Evolutionary conservation across 441 rosid genomes (phyloP).

Genomic region (Euphorbia schlechtendalii): DNA sequence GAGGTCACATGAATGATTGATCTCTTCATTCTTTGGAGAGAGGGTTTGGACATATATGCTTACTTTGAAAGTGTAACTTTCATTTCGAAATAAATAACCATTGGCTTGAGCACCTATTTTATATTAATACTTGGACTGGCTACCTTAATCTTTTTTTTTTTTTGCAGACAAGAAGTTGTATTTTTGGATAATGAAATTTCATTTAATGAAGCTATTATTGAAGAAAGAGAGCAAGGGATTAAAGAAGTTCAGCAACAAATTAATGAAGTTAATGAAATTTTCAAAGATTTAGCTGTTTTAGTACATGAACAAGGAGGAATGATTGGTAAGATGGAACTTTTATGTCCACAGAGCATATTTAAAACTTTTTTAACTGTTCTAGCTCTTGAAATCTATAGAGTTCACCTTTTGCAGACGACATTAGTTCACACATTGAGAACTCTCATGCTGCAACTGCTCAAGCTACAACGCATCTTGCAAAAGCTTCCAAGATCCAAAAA

Average conservation of each 20-base stretch:
- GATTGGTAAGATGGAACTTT: conserved; percentile 42
- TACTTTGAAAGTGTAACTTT: not conserved
- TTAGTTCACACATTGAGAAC: conserved; percentile 44
- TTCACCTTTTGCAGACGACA: conserved; percentile 44
- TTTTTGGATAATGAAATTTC: conserved; percentile 79
- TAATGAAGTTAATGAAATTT: conserved; percentile 84
- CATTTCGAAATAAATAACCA: no score
- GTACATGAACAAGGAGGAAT: conserved; percentile 89
- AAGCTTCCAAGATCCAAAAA: conserved; percentile 56
- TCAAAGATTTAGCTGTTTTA: conserved; percentile 83
- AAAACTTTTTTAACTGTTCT: not conserved
- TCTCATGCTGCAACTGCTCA: conserved; percentile 47
- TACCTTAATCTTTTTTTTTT: not conserved
- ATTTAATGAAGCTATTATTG: conserved; percentile 83
- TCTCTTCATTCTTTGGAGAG: not conserved
- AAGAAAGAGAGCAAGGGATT: conserved; percentile 90
- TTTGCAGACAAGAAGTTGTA: conserved; percentile 69
- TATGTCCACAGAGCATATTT: not conserved
- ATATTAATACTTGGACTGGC: not conserved
- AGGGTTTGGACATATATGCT: conserved; percentile 6
- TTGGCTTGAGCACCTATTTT: not conserved
- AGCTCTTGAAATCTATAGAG: not conserved
- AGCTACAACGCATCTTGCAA: conserved; percentile 47
- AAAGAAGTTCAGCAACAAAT: conserved; percentile 83
- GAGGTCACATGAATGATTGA: not conserved